These are phyloP conservation scores for Xylariaceae sp. DNA, from an alignment of 2,329 filamentous ascomycete species.

Conservation along the genomic window DNA sequence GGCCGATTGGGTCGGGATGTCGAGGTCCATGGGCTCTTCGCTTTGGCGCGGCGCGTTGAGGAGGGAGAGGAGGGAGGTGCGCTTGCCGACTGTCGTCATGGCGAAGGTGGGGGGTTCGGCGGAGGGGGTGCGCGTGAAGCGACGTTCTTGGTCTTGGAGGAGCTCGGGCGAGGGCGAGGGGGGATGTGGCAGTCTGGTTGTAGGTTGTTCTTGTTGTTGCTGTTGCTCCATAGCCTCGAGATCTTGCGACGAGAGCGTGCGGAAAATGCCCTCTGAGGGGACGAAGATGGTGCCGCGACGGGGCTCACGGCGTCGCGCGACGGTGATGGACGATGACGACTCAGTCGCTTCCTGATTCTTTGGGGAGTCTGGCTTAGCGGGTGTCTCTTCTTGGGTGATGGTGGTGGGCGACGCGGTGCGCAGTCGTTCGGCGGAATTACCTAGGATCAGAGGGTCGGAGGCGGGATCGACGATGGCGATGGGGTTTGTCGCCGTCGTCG, in stretches of 20 bases:
- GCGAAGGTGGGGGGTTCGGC: conserved; percentile 58
- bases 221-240: conserved; percentile 39
- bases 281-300: conserved; percentile 53
- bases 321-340: neutral
- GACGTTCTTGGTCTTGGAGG: conserved; percentile 31
- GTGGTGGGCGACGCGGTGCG: conserved; percentile 13
- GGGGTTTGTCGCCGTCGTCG: conserved; percentile 15
- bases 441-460: conserved; percentile 41
- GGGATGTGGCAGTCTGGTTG: conserved; percentile 31
- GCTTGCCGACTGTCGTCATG: conserved; percentile 45
- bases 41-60: conserved; percentile 50
- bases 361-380: conserved; percentile 23
- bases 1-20: conserved; percentile 40
- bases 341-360: conserved; percentile 17
- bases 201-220: neutral
- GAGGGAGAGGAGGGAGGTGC: conserved; percentile 56
- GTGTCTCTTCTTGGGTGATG: conserved; percentile 27
- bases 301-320: conserved; percentile 30
- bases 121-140: conserved; percentile 55
- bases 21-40: conserved; percentile 34
- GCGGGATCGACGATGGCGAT: conserved; percentile 37
- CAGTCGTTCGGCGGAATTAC: conserved; percentile 27
- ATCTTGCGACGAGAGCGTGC: conserved; percentile 52
- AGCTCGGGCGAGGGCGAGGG: conserved; percentile 22
- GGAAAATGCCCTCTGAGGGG: conserved; percentile 58